These are phyloP conservation scores for Agarophyton chilense DNA, from an alignment of 23 red algal genomes.

Conservation along the genomic window DNA sequence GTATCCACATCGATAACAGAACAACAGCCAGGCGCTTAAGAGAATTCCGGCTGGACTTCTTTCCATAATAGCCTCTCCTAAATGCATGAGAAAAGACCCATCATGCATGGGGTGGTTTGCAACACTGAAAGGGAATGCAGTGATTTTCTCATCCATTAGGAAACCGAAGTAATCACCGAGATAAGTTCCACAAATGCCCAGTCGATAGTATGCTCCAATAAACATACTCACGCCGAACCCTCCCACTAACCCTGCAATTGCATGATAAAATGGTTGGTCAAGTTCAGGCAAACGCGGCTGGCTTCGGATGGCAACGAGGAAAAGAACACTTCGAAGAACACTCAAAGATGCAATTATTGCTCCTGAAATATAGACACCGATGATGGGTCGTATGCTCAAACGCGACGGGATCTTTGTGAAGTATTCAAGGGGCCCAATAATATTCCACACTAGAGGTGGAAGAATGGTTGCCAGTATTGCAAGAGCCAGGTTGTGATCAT, in stretches of 20 bases:
- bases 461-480: slow-evolving; percentile 76
- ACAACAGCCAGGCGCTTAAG: slow-evolving; percentile 76
- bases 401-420: slow-evolving; percentile 64
- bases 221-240: slow-evolving; percentile 29
- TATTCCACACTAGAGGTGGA: slow-evolving; percentile 92
- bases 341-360: slow-evolving; percentile 76
- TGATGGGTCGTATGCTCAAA: slow-evolving; percentile 33
- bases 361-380: slow-evolving; percentile 79
- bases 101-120: slow-evolving; percentile 94
- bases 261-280: slow-evolving; percentile 43
- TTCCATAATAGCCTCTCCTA: slow-evolving; percentile 74
- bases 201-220: slow-evolving; percentile 67
- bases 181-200: slow-evolving; percentile 91
- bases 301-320: slow-evolving; percentile 71
- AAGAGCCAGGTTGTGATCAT: slow-evolving; percentile 65
- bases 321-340: slow-evolving; percentile 72
- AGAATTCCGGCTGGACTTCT: slow-evolving; percentile 77
- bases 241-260: neutral
- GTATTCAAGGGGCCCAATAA: slow-evolving; percentile 77
- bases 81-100: slow-evolving; percentile 78
- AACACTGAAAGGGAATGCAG: slow-evolving; percentile 86
- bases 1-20: slow-evolving; percentile 84
- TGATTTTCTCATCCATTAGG: slow-evolving; percentile 71
- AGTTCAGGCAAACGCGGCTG: slow-evolving; percentile 21
- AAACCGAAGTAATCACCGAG: slow-evolving; percentile 98